phyloP scores from a whole-genome alignment of 2,329 filamentous ascomycete genomes.

The Leptographium galeiforme region DNA sequence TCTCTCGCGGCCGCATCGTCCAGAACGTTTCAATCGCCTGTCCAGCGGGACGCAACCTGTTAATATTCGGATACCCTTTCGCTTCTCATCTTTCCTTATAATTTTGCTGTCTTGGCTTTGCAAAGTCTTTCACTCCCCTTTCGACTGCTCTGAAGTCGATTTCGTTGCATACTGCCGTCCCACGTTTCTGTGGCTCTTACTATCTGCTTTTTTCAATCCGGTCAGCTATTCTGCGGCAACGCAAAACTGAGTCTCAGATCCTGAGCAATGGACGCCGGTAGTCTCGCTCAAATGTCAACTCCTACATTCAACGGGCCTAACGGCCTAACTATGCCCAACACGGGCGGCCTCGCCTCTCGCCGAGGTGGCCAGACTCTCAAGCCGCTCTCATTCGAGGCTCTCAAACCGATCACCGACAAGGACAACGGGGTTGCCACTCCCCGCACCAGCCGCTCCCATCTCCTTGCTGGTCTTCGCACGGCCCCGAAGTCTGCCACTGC shows the following conservation, averaged over 20 bases:
- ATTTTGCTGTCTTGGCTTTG: background rate
- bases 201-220: background rate
- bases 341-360: constrained; percentile 71
- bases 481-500: constrained; percentile 76
- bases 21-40: background rate
- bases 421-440: constrained; percentile 65
- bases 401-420: constrained; percentile 54
- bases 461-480: constrained; percentile 85
- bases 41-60: background rate
- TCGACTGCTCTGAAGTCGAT: background rate
- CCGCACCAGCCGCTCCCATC: constrained; percentile 85
- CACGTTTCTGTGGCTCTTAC: background rate
- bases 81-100: background rate
- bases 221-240: background rate
- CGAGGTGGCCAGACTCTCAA: constrained; percentile 83
- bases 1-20: background rate
- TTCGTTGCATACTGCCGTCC: background rate
- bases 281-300: constrained; percentile 99
- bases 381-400: constrained; percentile 65
- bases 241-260: background rate
- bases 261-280: constrained; percentile 79
- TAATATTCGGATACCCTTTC: constrained; percentile 1
- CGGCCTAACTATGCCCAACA: constrained; percentile 61
- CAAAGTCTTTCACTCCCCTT: background rate
- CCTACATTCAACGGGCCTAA: constrained; percentile 57